Percentiles rank a stretch among this genome's conserved stretches.
Evolutionary conservation across 1,139 yeast species (phyloP).

Genomic region (Hansenula sp.): DNA sequence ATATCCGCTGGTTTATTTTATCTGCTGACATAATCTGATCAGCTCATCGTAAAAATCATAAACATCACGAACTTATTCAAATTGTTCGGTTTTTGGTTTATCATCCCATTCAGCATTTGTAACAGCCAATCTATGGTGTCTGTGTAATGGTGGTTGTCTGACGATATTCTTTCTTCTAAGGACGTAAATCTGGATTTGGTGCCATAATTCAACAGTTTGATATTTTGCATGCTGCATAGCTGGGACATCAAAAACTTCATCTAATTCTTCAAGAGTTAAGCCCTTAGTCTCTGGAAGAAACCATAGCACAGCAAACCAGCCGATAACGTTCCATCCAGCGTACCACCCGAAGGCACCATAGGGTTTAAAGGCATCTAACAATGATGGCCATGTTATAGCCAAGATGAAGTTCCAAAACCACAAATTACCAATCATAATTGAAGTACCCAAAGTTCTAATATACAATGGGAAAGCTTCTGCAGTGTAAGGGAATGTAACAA

Average conservation of each 20-base stretch:
- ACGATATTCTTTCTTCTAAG: slow-evolving; percentile 41
- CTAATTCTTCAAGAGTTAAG: slow-evolving; percentile 66
- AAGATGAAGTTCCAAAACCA: slow-evolving; percentile 84
- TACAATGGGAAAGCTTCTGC: slow-evolving; percentile 86
- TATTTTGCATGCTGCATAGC: slow-evolving; percentile 48
- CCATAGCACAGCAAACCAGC: slow-evolving; percentile 64
- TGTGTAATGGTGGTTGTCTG: slow-evolving; percentile 51
- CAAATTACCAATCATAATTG: slow-evolving; percentile 77
- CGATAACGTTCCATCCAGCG: slow-evolving; percentile 82
- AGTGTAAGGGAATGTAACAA: slow-evolving; percentile 85
- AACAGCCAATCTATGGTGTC: slow-evolving; percentile 54
- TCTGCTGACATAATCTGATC: no score
- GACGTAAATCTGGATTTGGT: slow-evolving; percentile 35
- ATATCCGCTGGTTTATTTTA: no score
- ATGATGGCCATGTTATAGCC: slow-evolving; percentile 80
- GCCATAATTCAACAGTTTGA: slow-evolving; percentile 42
- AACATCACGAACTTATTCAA: slow-evolving; percentile 28
- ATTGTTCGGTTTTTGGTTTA: slow-evolving; percentile 45
- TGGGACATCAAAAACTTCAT: slow-evolving; percentile 63
- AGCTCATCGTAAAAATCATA: neutral
- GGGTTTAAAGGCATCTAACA: slow-evolving; percentile 59
- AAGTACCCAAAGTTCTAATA: slow-evolving; percentile 83
- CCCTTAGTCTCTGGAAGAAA: slow-evolving; percentile 69
- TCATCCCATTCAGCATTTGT: slow-evolving; percentile 60
- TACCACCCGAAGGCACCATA: slow-evolving; percentile 89